phyloP scores from a whole-genome alignment of 1,284 basidiomycete species.

The Ceratobasidium sp. region DNA sequence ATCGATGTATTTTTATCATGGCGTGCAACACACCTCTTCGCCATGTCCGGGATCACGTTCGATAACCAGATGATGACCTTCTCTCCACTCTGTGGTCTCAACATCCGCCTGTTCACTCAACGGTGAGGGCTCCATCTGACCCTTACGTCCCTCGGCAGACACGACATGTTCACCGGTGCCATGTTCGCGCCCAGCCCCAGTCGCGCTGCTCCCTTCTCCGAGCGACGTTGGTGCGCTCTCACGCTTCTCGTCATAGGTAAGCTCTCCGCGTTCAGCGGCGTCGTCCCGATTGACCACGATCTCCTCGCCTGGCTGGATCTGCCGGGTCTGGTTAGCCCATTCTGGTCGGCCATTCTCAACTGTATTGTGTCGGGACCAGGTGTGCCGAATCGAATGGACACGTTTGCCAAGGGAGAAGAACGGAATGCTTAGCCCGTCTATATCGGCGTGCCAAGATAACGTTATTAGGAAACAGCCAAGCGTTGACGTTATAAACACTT shows the following conservation, averaged over 20 bases:
- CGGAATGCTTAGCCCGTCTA: constrained; percentile 91
- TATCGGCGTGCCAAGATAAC: not conserved
- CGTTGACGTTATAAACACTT: constrained; percentile 40
- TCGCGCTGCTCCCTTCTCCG: constrained; percentile 38
- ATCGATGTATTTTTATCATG: constrained; percentile 30
- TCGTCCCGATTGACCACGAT: constrained; percentile 84
- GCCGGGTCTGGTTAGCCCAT: constrained; percentile 79
- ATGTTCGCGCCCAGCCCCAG: constrained; percentile 43
- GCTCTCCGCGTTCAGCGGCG: constrained; percentile 51
- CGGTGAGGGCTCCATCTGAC: constrained; percentile 44
- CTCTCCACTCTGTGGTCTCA: constrained; percentile 62
- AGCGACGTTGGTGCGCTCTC: constrained; percentile 21
- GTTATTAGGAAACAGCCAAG: not conserved
- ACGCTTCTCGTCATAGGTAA: constrained; percentile 41
- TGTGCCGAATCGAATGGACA: constrained; percentile 86
- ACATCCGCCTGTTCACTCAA: constrained; percentile 40
- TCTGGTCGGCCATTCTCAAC: constrained; percentile 59
- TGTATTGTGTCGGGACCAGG: constrained; percentile 77
- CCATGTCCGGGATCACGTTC: constrained; percentile 64
- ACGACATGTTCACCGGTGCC: constrained; percentile 45
- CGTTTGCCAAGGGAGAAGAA: constrained; percentile 89
- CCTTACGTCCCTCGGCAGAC: constrained; percentile 50
- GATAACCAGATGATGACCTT: constrained; percentile 71
- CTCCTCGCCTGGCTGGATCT: constrained; percentile 67
- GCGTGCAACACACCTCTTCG: constrained; percentile 61